Base-by-base conservation (phyloP, 139 green algal genomes). In the Chlamydomonas schloesseri region DNA sequence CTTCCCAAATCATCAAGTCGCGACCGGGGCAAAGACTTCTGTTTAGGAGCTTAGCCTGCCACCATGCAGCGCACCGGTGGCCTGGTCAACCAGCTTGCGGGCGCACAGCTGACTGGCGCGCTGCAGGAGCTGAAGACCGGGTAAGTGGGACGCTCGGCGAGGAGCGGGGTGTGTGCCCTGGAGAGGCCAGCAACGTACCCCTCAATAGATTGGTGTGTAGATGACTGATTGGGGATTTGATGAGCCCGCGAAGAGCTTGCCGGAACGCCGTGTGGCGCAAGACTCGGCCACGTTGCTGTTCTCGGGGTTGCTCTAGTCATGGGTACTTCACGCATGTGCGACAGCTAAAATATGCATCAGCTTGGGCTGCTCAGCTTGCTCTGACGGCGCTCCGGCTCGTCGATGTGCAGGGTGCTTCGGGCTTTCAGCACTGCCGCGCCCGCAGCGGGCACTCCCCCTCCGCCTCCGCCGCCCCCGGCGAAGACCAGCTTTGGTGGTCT, bases 401-500 rank as follows among this genome's bases (percentile, higher is more conserved):
- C 36, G 31, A 24, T n/a, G 11, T 33, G 64, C 80, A 86, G 80
- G 37, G 80, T 86, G n/a, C 80, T 86, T n/a, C 60, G 70, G 42
- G 73, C 72, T 0, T 75, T 81, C 62, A 83, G 70, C 62, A 71
- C 83, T 11, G 37, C 72, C 26, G 70, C 86, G 29, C 76, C 84
- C 33, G 73, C 88, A 81, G 70, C 64, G 20, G 70, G 36, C 14
- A 67, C 73, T 33, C 31, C 86, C 57, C 57, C 77, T 15, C 70
- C 74, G 20, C 73, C 81, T 47, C 72, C 88, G 17, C 77, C 88
- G 13, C 84, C 88, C 18, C 24, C 58, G 31, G 36, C 86, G 78
- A 93, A 87, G 85, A 96, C 93, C 0, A 86, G 73, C 0, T 97
- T 94, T 73, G 97, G 97, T 1, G 92, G 91, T 18, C 93, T 99